Base-by-base conservation (phyloP, 192 early-diverging fungal genomes). In the Backusella psychrophila region DNA sequence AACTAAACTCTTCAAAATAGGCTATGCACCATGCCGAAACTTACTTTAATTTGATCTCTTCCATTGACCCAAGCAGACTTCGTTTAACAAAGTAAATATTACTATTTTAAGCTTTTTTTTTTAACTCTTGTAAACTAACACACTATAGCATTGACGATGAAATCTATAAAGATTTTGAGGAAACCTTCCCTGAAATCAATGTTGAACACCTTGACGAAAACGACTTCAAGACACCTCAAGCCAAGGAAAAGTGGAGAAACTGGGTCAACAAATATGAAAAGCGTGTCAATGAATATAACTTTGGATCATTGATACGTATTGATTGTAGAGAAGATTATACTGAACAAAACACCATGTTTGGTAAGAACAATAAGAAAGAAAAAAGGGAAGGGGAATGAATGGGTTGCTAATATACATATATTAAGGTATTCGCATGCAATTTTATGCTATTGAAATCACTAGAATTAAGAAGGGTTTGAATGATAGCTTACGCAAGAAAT, bases 21-120 rank as follows among this genome's bases (percentile, higher is more conserved):
- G 95, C 96, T 63, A 91, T 95, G 86, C 94, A 96, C 73, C 95
- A 98, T 77, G 95, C 97, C 34, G 97, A 98, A 78, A 97, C 94
- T 19, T 97, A 95, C 83, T 95, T 94, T 85, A 93, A 92, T 63
- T 85, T 98, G 67, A 84, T 98, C 42, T 81, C 86, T 34, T 66
- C 85, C 12, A 82, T 95, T 52, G 94, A 93, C 35, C 88, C 89
- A 56, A 87, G 82, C 46, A 94, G 92, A 75, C 85, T 98, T 77
- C 90, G 89, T 76, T 87, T 98, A 39, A 97, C 95, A 66, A 87
- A 85, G 91, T 92, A 88, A 66, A n/a, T 36, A 68, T 23, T 35
- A 34, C 0, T 14, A 26, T 15, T 4, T 21, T 7, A 33, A 15
- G 5, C 21, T 41, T 52, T 52, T 52, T n/a, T 17, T n/a, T 19